phyloP scores from a whole-genome alignment of 192 early-diverging fungal species.

The Mortierella hygrophila region DNA sequence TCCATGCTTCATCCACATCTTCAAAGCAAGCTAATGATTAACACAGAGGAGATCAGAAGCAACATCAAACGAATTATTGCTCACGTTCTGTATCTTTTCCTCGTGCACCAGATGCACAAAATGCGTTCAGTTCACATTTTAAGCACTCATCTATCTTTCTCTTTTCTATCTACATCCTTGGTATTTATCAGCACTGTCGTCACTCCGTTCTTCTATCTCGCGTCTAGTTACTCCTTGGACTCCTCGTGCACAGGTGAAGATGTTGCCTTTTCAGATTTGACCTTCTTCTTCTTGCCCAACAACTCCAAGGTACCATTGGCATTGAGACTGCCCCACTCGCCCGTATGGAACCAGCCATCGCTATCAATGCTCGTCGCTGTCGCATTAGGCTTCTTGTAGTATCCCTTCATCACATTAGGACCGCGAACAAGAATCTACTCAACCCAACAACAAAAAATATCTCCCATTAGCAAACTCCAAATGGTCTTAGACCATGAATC shows the following conservation, averaged over 20 bases:
- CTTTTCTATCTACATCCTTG: neutral
- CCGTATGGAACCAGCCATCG: slow-evolving; percentile 71
- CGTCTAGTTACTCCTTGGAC: neutral
- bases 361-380: slow-evolving; percentile 63
- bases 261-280: slow-evolving; percentile 8
- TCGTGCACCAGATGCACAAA: too few relatives aligned
- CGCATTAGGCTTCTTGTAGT: slow-evolving; percentile 62
- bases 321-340: slow-evolving; percentile 59
- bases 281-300: slow-evolving; percentile 92
- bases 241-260: slow-evolving; percentile 6
- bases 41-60: too few relatives aligned
- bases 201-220: neutral
- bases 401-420: slow-evolving; percentile 67
- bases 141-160: neutral
- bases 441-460: neutral
- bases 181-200: too few relatives aligned
- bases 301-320: slow-evolving; percentile 57
- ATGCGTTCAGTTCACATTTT: too few relatives aligned
- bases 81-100: too few relatives aligned
- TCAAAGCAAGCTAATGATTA: too few relatives aligned
- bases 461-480: neutral
- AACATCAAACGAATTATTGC: too few relatives aligned
- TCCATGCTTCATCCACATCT: too few relatives aligned
- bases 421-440: slow-evolving; percentile 57
- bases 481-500: neutral